Evolutionary conservation across 2,329 filamentous ascomycete genomes (phyloP).

Genomic region (Penicillium decumbens): DNA sequence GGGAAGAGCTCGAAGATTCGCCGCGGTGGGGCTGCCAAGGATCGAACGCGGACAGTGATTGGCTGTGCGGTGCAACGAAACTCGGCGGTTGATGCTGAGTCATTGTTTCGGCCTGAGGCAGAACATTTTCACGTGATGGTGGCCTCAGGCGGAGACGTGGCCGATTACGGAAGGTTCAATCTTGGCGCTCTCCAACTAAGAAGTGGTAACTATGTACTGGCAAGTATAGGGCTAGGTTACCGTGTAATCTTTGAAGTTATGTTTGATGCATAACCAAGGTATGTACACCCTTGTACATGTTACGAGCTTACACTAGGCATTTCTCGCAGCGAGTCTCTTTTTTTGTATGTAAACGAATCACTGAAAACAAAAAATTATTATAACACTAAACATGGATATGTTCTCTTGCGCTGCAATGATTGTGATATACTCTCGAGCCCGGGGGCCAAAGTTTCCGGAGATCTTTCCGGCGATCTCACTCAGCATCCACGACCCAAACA

Average conservation of each 20-base stretch:
- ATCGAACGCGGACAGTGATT: background rate
- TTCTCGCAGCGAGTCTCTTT: background rate
- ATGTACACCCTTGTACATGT: background rate
- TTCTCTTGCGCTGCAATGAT: background rate
- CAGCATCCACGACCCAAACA: background rate
- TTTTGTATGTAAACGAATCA: background rate
- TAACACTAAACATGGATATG: background rate
- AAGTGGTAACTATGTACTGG: slow-evolving; percentile 19
- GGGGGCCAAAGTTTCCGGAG: background rate
- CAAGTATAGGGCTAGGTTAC: slow-evolving; percentile 25
- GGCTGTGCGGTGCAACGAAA: background rate
- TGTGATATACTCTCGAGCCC: background rate
- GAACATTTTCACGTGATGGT: too few relatives aligned
- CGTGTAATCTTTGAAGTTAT: slow-evolving; percentile 4
- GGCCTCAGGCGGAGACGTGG: background rate
- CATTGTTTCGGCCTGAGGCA: background rate
- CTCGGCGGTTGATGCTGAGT: background rate
- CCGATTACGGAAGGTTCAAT: background rate
- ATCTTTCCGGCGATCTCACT: background rate
- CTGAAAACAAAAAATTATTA: background rate
- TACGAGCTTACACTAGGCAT: background rate
- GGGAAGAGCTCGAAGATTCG: background rate
- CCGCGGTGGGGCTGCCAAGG: background rate
- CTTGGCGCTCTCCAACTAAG: slow-evolving; percentile 7
- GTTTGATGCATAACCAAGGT: background rate